A percentile compares a stretch with the other conserved stretches of the same genome.
phyloP scores from a whole-genome alignment of 2,329 filamentous ascomycete genomes.

The Paecilomyces variotii region DNA sequence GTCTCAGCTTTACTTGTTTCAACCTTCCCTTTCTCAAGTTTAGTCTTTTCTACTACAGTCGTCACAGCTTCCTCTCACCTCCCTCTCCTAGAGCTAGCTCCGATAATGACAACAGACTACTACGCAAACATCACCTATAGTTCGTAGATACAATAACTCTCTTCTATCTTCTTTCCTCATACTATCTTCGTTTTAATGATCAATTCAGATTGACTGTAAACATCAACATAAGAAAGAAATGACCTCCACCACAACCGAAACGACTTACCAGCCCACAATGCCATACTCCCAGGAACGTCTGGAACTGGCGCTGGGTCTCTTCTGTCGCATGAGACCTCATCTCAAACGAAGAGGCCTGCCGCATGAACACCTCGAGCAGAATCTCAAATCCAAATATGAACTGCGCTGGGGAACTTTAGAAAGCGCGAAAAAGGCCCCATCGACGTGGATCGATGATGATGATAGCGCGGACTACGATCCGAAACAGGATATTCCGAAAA shows the following conservation, averaged over 20 bases:
- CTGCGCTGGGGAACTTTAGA: constrained; percentile 7
- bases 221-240: neutral
- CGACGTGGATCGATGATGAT: constrained; percentile 28
- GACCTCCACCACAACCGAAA: neutral
- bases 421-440: neutral
- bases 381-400: constrained; percentile 14
- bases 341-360: constrained; percentile 20
- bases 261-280: neutral
- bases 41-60: too few species aligned
- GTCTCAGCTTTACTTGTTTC: too few species aligned
- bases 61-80: too few species aligned
- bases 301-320: constrained; percentile 2
- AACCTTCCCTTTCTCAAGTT: too few species aligned
- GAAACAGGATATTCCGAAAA: neutral
- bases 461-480: constrained; percentile 27
- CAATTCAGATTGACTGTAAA: neutral
- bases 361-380: constrained; percentile 7
- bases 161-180: too few species aligned
- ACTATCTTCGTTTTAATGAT: neutral
- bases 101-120: too few species aligned
- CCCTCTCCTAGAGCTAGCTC: too few species aligned
- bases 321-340: neutral
- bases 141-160: too few species aligned
- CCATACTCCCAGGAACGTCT: constrained; percentile 4
- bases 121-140: too few species aligned